These are phyloP conservation scores for Oidiodendron maius DNA, from an alignment of 495 filamentous ascomycete species.

Conservation along the genomic window DNA sequence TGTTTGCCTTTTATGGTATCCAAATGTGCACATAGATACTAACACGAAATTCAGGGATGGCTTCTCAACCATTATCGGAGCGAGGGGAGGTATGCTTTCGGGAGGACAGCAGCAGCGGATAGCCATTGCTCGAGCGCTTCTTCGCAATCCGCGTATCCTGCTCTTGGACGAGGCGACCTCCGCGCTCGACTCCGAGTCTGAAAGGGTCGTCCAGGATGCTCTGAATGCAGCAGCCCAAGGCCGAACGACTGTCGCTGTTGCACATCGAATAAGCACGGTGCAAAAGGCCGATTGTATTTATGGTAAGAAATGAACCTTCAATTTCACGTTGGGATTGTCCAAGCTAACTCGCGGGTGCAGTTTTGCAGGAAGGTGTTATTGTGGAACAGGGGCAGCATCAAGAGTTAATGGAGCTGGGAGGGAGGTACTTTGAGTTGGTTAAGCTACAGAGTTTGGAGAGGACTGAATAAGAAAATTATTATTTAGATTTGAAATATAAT, in stretches of 20 bases:
- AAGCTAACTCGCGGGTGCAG: background rate
- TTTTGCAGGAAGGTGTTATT: background rate
- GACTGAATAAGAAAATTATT: no score
- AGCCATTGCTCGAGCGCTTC: conserved; percentile 54
- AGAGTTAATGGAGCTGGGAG: background rate
- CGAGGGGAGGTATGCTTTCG: conserved; percentile 48
- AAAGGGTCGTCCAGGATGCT: background rate
- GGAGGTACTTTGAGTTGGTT: background rate
- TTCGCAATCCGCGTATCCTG: conserved; percentile 62
- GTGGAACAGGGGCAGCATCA: background rate
- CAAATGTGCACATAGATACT: background rate
- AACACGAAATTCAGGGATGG: no score
- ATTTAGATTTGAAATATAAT: no score
- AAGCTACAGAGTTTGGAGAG: background rate
- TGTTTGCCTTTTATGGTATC: background rate
- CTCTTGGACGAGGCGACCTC: conserved; percentile 71
- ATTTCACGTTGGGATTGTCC: background rate
- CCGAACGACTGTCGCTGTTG: background rate
- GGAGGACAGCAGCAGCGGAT: conserved; percentile 60
- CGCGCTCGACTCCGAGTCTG: conserved; percentile 38
- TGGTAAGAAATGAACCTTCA: background rate
- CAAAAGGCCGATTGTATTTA: background rate
- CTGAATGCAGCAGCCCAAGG: background rate
- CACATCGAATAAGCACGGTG: background rate
- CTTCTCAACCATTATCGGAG: conserved; percentile 43